Evolutionary conservation across 345 rosid species (phyloP), one percentile per base, ranked within the genome.

Genomic region (Eutrema heterophyllum): DNA sequence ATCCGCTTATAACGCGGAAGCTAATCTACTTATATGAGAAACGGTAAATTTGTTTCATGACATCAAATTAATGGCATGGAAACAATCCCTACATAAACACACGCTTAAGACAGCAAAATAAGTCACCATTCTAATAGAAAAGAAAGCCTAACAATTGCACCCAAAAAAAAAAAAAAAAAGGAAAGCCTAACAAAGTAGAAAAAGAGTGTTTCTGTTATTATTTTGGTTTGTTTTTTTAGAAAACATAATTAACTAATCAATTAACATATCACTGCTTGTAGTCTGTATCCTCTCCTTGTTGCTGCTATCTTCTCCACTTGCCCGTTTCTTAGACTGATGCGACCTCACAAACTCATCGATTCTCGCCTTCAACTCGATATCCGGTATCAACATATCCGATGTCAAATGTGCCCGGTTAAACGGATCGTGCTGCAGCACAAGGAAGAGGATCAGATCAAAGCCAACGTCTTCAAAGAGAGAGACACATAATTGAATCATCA

Each of bases 401-500:
- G 97, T 89, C 40, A 92, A 94, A 75, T 90, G 95, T 64, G 97
- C 90, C 33, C 99, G 88, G 78, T 88, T 92, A 85, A 96, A 96
- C 0, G 98, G 99, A 64, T 96, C 99, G 6, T 91, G 82, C 99
- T 96, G 91, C 85, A 81, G 26, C 74, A 80, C 9, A 58, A 78
- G 15, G 18, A 75, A 72, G 52, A 64, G 24, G 52, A 73, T 79
- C 56, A 67, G 27, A 51, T 67, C 35, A 75, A 11, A 43, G 12
- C 46, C 48, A 44, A n/a, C 3, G 8, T 30, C 33, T 30, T 30
- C 0, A 30, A 4, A 36, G 27, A 5, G 18, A 39, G 11, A 29
- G 12, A 41, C 11, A 66, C 1, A n/a, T 15, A 70, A 49, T 0
- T 40, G n/a, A 53, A 50, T 5, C 46, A 49, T 59, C 27, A 62